phyloP scores from a whole-genome alignment of 2,329 filamentous ascomycete genomes.

The Cryphonectria radicalis region DNA sequence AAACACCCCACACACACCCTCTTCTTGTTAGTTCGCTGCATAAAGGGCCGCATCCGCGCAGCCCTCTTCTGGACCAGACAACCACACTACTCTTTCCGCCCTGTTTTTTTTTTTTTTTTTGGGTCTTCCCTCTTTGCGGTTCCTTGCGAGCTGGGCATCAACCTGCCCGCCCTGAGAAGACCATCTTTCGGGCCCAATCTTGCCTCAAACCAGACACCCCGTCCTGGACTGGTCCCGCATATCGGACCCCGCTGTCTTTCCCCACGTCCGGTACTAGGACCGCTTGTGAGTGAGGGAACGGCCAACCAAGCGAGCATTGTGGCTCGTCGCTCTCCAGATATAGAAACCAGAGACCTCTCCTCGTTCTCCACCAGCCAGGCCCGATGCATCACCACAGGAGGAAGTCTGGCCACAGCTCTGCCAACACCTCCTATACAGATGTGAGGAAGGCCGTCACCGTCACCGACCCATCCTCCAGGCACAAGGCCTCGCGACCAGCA shows the following conservation, averaged over 20 bases:
- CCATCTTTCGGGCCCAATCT: slow-evolving; percentile 5
- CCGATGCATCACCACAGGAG: slow-evolving; percentile 62
- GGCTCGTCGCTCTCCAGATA: slow-evolving; percentile 18
- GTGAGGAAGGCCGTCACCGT: slow-evolving; percentile 54
- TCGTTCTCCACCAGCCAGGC: slow-evolving; percentile 5
- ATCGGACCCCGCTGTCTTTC: slow-evolving; percentile 27
- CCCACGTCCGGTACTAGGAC: slow-evolving; percentile 24
- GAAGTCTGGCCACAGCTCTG: slow-evolving; percentile 58
- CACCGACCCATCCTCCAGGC: slow-evolving; percentile 49
- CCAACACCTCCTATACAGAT: slow-evolving; percentile 59
- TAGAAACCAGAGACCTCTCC: slow-evolving; percentile 11
- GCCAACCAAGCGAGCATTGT: slow-evolving; percentile 28
- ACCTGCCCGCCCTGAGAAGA: slow-evolving; percentile 10
- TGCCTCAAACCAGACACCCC: slow-evolving; percentile 14
- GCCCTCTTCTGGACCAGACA: slow-evolving; percentile 11
- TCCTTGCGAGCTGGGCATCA: slow-evolving; percentile 19
- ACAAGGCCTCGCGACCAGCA: slow-evolving; percentile 49
- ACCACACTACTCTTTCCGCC: slow-evolving; percentile 11
- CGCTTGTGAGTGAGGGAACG: slow-evolving; percentile 12
- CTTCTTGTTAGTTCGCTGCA: slow-evolving; percentile 23
- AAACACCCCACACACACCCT: slow-evolving; percentile 12
- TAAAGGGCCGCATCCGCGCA: slow-evolving; percentile 27
- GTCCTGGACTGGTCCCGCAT: slow-evolving; percentile 11
- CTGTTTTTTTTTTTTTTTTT: background rate
- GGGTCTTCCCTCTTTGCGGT: slow-evolving; percentile 10